A percentile compares a stretch with the other conserved stretches of the same genome.
Conservation (phyloP, 768 basidiomycete species). For the Leucosporidium scottii region DNA sequence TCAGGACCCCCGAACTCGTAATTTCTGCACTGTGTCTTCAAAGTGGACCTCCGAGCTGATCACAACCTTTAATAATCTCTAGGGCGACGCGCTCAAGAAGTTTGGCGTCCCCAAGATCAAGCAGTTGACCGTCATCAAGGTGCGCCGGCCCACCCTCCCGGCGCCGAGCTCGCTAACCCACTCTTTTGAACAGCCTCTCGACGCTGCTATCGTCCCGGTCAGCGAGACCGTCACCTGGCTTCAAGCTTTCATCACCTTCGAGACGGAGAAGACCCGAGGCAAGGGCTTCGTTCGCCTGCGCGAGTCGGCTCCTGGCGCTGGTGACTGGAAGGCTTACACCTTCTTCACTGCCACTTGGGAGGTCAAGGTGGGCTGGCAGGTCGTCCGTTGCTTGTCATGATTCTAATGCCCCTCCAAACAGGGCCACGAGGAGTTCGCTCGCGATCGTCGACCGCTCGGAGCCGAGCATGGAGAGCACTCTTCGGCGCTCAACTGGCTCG, state of each 20-base stretch:
- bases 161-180: no score
- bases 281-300: constrained; percentile 34
- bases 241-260: constrained; percentile 33
- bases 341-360: constrained; percentile 27
- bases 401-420: no score
- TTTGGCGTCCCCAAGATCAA: constrained; percentile 31
- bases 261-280: constrained; percentile 32
- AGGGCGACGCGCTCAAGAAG: background rate
- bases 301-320: constrained; percentile 17
- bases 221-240: constrained; percentile 31
- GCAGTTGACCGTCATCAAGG: constrained; percentile 17
- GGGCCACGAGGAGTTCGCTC: constrained; percentile 31
- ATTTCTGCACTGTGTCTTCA: background rate
- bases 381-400: no score
- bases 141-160: background rate
- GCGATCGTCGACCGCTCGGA: constrained; percentile 32
- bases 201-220: constrained; percentile 23
- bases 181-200: no score
- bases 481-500: constrained; percentile 47
- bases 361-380: no score
- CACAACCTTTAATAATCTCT: constrained; percentile 30
- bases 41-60: no score
- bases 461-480: constrained; percentile 34
- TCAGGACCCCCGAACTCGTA: background rate
- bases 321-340: constrained; percentile 18